These are phyloP conservation scores for Leptographium flavum DNA, from an alignment of 2,329 filamentous ascomycete species.

Conservation along the genomic window DNA sequence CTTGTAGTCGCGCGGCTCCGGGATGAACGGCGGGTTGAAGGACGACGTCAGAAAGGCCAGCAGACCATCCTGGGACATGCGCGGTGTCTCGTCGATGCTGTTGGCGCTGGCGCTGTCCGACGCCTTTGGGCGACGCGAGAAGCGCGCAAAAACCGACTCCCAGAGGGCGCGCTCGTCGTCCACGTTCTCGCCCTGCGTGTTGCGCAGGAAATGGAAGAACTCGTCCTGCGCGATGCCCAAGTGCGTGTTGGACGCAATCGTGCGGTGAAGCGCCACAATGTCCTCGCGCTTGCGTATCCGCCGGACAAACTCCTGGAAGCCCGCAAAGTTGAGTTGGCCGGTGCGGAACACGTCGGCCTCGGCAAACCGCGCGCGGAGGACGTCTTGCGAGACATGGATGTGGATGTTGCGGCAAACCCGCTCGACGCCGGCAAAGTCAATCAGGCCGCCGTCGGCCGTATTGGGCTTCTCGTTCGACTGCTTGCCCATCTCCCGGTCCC, in stretches of 20 bases:
- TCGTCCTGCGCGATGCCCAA: conserved; percentile 54
- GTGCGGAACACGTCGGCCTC: conserved; percentile 51
- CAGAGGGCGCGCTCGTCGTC: conserved; percentile 50
- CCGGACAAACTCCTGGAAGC: conserved; percentile 74
- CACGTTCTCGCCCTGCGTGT: conserved; percentile 64
- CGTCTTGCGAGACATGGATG: conserved; percentile 71
- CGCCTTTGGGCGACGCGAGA: conserved; percentile 42
- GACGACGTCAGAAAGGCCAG: conserved; percentile 63
- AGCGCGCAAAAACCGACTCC: conserved; percentile 58
- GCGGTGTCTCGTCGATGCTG: conserved; percentile 25
- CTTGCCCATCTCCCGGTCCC: conserved; percentile 70
- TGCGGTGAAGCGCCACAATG: conserved; percentile 57
- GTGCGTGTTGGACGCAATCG: conserved; percentile 41
- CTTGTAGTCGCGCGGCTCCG: conserved; percentile 42
- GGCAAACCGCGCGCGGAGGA: conserved; percentile 60
- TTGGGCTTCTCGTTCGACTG: conserved; percentile 27
- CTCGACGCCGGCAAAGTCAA: conserved; percentile 67
- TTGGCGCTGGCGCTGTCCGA: not conserved
- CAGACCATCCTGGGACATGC: conserved; percentile 69
- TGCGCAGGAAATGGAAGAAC: conserved; percentile 62
- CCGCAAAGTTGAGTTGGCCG: conserved; percentile 57
- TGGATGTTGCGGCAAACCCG: conserved; percentile 79
- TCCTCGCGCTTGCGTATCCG: conserved; percentile 76
- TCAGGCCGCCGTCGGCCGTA: conserved; percentile 43
- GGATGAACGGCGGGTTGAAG: conserved; percentile 53